These are phyloP conservation scores for Trichoderma breve DNA, from an alignment of 2,329 filamentous ascomycete species.

Conservation along the genomic window DNA sequence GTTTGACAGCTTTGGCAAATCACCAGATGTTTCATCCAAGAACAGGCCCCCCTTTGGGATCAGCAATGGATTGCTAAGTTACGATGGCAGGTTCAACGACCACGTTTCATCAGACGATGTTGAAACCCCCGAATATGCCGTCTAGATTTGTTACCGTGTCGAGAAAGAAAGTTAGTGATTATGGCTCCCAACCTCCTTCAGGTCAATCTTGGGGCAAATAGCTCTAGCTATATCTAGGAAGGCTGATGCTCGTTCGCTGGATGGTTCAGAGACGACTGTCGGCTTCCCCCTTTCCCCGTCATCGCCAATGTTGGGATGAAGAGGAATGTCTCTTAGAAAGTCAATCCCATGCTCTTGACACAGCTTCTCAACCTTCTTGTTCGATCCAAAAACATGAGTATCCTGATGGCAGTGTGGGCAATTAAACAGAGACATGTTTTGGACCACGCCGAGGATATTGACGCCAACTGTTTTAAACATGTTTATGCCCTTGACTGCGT, in stretches of 20 bases:
- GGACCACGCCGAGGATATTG: conserved; percentile 79
- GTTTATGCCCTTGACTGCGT: conserved; percentile 86
- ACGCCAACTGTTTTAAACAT: conserved; percentile 88
- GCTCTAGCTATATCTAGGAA: conserved; percentile 69
- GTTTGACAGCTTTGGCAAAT: conserved; percentile 1
- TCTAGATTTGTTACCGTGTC: not conserved
- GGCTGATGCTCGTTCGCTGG: conserved; percentile 66
- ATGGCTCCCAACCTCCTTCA: conserved; percentile 21
- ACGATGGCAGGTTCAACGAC: conserved; percentile 21
- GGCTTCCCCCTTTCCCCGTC: conserved; percentile 86
- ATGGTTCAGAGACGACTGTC: conserved; percentile 83
- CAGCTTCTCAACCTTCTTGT: conserved; percentile 62
- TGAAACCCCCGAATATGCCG: not conserved
- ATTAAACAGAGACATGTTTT: conserved; percentile 85
- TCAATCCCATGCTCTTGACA: conserved; percentile 71
- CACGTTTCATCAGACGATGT: conserved; percentile 8
- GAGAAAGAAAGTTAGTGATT: not conserved
- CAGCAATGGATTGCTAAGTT: conserved; percentile 20
- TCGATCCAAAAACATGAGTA: conserved; percentile 71
- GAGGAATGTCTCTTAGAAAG: conserved; percentile 84
- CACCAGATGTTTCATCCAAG: conserved; percentile 10
- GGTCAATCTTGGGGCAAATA: conserved; percentile 47
- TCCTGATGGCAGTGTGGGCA: conserved; percentile 76
- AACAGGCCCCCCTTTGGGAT: conserved; percentile 13
- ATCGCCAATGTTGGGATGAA: conserved; percentile 82